Conservation (phyloP, 257 asterid species). For the Cynanchum wilfordii region DNA sequence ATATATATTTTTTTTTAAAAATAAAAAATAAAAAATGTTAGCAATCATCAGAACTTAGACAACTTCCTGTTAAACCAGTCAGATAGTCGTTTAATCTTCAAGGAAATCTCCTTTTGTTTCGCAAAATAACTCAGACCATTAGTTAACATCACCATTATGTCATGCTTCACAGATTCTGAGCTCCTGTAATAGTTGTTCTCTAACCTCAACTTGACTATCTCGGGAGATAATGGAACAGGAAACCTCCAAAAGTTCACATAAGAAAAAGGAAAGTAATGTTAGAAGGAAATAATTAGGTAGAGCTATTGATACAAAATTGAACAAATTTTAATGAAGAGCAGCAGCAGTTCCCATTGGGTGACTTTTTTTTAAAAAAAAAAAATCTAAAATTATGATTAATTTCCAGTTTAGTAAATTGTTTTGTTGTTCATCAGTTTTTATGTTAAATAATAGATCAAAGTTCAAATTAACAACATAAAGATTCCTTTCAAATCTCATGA, state of each 20-base stretch:
- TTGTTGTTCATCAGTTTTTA: not conserved
- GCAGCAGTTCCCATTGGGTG: not conserved
- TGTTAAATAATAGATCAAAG: not conserved
- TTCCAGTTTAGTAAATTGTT: not conserved
- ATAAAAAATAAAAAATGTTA: not conserved
- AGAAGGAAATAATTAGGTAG: not conserved
- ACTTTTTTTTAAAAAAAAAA: too few species aligned
- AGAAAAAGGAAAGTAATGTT: not conserved
- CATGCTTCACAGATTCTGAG: slow-evolving; percentile 57
- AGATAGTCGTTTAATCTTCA: slow-evolving; percentile 53
- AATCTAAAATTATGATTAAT: too few species aligned
- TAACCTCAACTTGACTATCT: slow-evolving; percentile 58
- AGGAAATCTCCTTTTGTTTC: slow-evolving; percentile 39
- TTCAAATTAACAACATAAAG: not conserved
- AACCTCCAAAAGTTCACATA: slow-evolving; percentile 47
- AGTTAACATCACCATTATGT: slow-evolving; percentile 51
- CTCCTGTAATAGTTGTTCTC: slow-evolving; percentile 64
- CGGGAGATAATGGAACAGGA: slow-evolving; percentile 77
- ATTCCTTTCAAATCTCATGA: not conserved
- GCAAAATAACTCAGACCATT: slow-evolving; percentile 57
- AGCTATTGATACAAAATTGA: not conserved
- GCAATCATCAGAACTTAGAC: slow-evolving; percentile 27
- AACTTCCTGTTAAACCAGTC: slow-evolving; percentile 39
- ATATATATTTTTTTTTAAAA: too few species aligned
- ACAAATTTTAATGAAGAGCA: not conserved